These are phyloP conservation scores for Irpex sp. DNA, from an alignment of 1,284 basidiomycete genomes.

Conservation along the genomic window DNA sequence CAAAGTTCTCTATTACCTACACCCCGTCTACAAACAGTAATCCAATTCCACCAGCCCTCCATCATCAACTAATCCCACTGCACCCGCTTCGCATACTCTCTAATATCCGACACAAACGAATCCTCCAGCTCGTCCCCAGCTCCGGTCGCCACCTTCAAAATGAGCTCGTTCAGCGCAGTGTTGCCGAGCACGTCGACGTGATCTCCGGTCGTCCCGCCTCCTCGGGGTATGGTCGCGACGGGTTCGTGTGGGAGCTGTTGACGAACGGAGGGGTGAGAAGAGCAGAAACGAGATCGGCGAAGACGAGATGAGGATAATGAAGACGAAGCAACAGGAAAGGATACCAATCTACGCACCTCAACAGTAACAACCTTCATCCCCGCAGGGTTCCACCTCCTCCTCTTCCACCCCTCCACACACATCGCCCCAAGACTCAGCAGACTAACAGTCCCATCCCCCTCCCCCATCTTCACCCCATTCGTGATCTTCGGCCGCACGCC, in stretches of 20 bases:
- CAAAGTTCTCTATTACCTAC: no score
- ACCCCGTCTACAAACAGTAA: no score
- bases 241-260: conserved; percentile 87
- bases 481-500: conserved; percentile 61
- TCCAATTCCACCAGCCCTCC: no score
- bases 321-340: no score
- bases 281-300: no score
- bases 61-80: conserved; percentile 57
- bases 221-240: conserved; percentile 71
- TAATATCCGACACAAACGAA: conserved; percentile 76
- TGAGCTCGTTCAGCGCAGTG: conserved; percentile 84
- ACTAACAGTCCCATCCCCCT: conserved; percentile 96
- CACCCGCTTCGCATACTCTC: conserved; percentile 72
- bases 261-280: no score
- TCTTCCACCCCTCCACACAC: conserved; percentile 96
- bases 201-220: conserved; percentile 88
- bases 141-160: conserved; percentile 85
- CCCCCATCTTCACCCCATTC: conserved; percentile 86
- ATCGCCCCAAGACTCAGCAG: conserved; percentile 89
- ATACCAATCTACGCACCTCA: no score
- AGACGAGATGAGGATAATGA: no score
- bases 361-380: conserved; percentile 84
- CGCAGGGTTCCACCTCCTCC: conserved; percentile 90
- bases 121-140: conserved; percentile 70
- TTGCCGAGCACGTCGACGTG: conserved; percentile 95